Conservation (phyloP, 129 eudicot species). For the Centella asiatica region DNA sequence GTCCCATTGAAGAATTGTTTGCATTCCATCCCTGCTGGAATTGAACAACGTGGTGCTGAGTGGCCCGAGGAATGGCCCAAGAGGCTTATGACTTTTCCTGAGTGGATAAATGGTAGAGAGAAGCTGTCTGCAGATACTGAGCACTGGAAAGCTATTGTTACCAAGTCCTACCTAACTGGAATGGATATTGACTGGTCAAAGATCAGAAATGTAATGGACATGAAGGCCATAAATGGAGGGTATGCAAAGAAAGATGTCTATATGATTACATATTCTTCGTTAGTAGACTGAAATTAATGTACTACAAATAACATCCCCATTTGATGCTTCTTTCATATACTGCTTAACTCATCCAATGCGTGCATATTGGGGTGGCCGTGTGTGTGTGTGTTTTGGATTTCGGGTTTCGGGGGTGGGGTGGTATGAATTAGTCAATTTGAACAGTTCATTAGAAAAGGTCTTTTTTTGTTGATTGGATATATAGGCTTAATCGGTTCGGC, state of each 20-base stretch:
- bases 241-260: slow-evolving; percentile 17
- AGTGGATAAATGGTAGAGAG: slow-evolving; percentile 73
- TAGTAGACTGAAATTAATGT: background rate
- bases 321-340: background rate
- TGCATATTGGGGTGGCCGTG: too few relatives aligned
- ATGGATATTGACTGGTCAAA: slow-evolving; percentile 91
- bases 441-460: too few relatives aligned
- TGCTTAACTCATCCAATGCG: too few relatives aligned
- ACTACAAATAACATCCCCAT: background rate
- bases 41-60: slow-evolving; percentile 89
- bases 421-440: too few relatives aligned
- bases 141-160: slow-evolving; percentile 75
- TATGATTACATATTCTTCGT: background rate
- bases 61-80: slow-evolving; percentile 99
- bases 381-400: too few relatives aligned
- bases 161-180: slow-evolving; percentile 74
- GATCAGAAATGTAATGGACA: slow-evolving; percentile 89
- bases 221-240: slow-evolving; percentile 95
- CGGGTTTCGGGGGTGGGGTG: too few relatives aligned
- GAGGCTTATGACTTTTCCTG: slow-evolving; percentile 77
- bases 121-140: slow-evolving; percentile 54
- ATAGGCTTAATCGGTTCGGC: too few relatives aligned
- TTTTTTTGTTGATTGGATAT: too few relatives aligned
- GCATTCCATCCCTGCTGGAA: slow-evolving; percentile 69
- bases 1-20: slow-evolving; percentile 57